These are phyloP conservation scores for Pyrenochaeta sp. DNA, from an alignment of 2,329 filamentous ascomycete species.

Conservation along the genomic window DNA sequence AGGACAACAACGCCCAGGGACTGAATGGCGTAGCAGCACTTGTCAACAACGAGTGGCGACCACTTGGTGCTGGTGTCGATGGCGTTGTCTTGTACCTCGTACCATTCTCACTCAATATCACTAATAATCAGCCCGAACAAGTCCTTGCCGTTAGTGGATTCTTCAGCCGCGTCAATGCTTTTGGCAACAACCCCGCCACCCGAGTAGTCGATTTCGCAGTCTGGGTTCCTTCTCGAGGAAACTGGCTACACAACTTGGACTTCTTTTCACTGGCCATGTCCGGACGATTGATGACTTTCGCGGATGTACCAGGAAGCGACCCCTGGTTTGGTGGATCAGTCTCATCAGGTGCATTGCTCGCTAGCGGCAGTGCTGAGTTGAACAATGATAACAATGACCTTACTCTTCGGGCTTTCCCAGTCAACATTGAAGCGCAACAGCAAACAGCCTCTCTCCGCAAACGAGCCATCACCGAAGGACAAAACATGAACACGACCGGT, in stretches of 20 bases:
- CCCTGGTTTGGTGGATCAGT: conserved; percentile 86
- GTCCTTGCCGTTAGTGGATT: conserved; percentile 81
- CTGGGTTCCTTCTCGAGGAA: conserved; percentile 84
- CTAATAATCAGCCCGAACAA: conserved; percentile 69
- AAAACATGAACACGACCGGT: conserved; percentile 64
- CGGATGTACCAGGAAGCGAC: conserved; percentile 66
- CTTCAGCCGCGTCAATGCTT: conserved; percentile 76
- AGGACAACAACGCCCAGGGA: conserved; percentile 65
- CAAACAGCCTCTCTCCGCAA: conserved; percentile 46
- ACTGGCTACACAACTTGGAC: conserved; percentile 85
- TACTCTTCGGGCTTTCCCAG: conserved; percentile 56
- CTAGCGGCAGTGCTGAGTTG: conserved; percentile 76
- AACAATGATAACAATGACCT: conserved; percentile 38
- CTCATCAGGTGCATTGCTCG: conserved; percentile 74
- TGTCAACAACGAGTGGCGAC: conserved; percentile 72
- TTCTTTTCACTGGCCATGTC: conserved; percentile 69
- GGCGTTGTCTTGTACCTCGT: conserved; percentile 79
- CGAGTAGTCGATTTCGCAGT: conserved; percentile 80
- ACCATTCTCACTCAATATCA: conserved; percentile 80
- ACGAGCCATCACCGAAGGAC: conserved; percentile 50
- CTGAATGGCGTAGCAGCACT: conserved; percentile 81
- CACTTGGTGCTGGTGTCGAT: conserved; percentile 86
- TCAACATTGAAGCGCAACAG: conserved; percentile 32
- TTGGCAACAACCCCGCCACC: conserved; percentile 67
- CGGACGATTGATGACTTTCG: conserved; percentile 75